Conservation (phyloP, 768 basidiomycete species). For the Calvatia gigantea region DNA sequence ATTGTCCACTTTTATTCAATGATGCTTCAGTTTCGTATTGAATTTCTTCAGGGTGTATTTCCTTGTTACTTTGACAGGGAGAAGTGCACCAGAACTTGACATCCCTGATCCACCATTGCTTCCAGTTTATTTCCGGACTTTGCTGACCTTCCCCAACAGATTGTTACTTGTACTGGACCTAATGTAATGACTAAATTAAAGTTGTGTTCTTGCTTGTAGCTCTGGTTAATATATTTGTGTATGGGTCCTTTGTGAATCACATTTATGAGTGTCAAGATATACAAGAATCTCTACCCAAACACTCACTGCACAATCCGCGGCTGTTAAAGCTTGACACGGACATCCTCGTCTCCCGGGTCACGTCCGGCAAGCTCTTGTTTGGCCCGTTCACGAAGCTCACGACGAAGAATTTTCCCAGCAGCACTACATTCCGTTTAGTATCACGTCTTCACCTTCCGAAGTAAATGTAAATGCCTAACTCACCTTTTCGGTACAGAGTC, state of each 20-base stretch:
- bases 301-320: neutral
- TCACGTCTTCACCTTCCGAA: neutral
- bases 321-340: constrained; percentile 32
- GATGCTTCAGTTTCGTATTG: constrained; percentile 58
- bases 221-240: neutral
- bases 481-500: constrained; percentile 70
- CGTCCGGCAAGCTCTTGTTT: constrained; percentile 48
- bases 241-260: neutral
- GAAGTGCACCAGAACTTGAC: constrained; percentile 83
- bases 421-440: constrained; percentile 42
- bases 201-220: too few relatives aligned
- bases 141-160: neutral
- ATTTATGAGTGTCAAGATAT: too few relatives aligned
- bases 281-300: neutral
- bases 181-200: too few relatives aligned
- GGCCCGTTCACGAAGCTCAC: constrained; percentile 68
- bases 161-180: too few relatives aligned
- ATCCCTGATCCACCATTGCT: constrained; percentile 34
- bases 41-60: constrained; percentile 94
- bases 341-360: constrained; percentile 30
- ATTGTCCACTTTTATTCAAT: constrained; percentile 29
- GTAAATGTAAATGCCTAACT: constrained; percentile 7
- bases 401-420: constrained; percentile 83
- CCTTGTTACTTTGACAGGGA: constrained; percentile 32
- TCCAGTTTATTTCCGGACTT: neutral